Evolutionary conservation across 202 grass and related monocot genomes (phyloP).

Genomic region (Eragrostis tef): DNA sequence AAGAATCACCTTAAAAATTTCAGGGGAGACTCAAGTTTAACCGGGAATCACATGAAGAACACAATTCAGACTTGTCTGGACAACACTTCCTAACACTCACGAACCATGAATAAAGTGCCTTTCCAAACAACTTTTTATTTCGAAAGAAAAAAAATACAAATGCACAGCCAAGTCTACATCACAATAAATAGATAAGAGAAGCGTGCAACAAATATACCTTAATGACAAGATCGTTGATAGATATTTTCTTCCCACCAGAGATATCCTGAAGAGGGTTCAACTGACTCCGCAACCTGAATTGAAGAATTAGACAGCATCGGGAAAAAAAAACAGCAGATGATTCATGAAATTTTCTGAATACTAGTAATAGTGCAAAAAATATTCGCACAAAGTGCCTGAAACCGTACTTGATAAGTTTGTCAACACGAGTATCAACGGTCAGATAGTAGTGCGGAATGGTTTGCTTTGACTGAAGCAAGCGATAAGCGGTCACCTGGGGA

Average conservation of each 20-base stretch:
- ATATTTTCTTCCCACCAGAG: slow-evolving; percentile 85
- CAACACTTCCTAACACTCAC: neutral
- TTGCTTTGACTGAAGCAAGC: slow-evolving; percentile 77
- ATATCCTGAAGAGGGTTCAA: slow-evolving; percentile 82
- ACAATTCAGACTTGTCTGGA: neutral
- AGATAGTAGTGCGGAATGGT: slow-evolving; percentile 98
- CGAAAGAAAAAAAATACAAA: neutral
- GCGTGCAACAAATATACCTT: slow-evolving; percentile 59
- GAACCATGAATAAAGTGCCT: neutral
- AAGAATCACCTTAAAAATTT: neutral
- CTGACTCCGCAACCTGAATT: slow-evolving; percentile 68
- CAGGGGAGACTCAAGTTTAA: neutral
- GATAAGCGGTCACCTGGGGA: slow-evolving; percentile 79
- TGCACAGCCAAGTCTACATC: neutral
- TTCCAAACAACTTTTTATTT: neutral
- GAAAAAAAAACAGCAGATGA: neutral
- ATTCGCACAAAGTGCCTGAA: neutral
- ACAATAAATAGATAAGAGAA: neutral
- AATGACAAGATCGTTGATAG: slow-evolving; percentile 92
- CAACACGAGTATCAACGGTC: slow-evolving; percentile 78
- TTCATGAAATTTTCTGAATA: neutral
- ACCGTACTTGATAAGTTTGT: slow-evolving; percentile 91
- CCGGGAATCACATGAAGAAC: neutral
- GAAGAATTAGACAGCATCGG: neutral
- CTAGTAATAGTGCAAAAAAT: neutral